Percentiles rank a stretch among this genome's conserved stretches.
phyloP scores from a whole-genome alignment of 2,329 filamentous ascomycete genomes.

The Colletotrichum viniferum region DNA sequence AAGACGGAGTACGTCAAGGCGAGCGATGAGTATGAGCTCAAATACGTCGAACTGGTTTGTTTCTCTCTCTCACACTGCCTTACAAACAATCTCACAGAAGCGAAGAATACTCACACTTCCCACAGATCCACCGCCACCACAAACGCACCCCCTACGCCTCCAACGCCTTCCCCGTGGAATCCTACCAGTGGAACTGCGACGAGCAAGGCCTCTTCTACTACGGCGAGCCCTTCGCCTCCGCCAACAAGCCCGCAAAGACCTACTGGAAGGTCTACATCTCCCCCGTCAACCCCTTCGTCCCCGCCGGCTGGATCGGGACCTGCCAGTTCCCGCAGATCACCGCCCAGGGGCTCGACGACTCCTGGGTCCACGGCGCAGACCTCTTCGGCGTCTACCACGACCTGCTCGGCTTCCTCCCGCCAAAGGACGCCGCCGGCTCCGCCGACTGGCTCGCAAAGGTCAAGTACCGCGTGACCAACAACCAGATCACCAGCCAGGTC shows the following conservation, averaged over 20 bases:
- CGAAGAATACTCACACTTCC: neutral
- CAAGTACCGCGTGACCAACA: conserved; percentile 77
- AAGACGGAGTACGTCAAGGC: conserved; percentile 64
- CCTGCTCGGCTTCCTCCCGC: conserved; percentile 70
- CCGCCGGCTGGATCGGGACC: conserved; percentile 71
- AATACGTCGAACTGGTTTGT: conserved; percentile 76
- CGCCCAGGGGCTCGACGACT: conserved; percentile 71
- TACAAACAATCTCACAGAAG: neutral
- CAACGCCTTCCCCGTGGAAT: conserved; percentile 78
- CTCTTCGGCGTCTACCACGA: conserved; percentile 77
- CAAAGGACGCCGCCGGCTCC: conserved; percentile 32
- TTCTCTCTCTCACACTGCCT: neutral
- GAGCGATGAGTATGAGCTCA: conserved; percentile 62
- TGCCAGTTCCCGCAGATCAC: conserved; percentile 87
- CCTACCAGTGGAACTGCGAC: conserved; percentile 74
- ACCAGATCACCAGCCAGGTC: conserved; percentile 82
- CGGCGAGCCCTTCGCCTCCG: conserved; percentile 59
- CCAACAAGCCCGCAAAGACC: conserved; percentile 50
- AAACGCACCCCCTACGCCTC: conserved; percentile 81
- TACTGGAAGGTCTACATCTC: conserved; percentile 72
- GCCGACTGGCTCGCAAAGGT: conserved; percentile 49
- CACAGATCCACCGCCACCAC: conserved; percentile 78
- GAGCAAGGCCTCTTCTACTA: conserved; percentile 75
- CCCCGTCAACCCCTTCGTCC: conserved; percentile 68
- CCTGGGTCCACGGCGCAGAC: conserved; percentile 77